Evolutionary conservation across 2,329 filamentous ascomycete genomes (phyloP), one percentile per base, ranked within the genome.

Genomic region (Nemania diffusa): DNA sequence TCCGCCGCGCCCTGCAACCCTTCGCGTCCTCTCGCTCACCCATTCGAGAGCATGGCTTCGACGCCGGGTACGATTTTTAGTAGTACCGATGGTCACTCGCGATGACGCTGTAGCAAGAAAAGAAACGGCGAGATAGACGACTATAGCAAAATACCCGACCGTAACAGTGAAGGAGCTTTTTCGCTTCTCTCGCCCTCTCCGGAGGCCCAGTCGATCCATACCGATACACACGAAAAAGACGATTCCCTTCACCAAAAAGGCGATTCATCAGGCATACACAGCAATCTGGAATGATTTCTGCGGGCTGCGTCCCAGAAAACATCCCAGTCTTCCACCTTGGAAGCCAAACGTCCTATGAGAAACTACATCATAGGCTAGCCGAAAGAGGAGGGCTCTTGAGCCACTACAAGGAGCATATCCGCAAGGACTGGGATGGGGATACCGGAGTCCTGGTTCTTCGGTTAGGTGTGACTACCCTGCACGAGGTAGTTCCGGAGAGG

Each of bases 361-460:
- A 24, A 27, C 20, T 26, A 50, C 20, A 50, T 92, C 92, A 85
- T 26, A 24, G 32, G 13, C 27, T 69, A 85, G 80, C n/a, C 22
- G 20, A 46, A 24, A 46, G 44, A 22, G n/a, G 9, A 46, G 44
- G 44, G 22, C 20, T 46, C 22, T 46, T 46, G 20, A 24, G 22
- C 8, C 44, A 46, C 44, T 46, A 78, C 17, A 52, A 52, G 27
- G 50, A 32, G 15, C 27, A 26, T 26, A 26, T 52, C 50, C 50
- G 50, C 11, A 26, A 26, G 50, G 50, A 32, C 29, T 52, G 50
- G 50, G 50, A 52, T 52, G 50, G 15, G 27, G 50, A 52, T 52
- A 52, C 27, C 32, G 27, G 50, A 15, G 27, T 29, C 26, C n/a
- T 52, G 4, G n/a, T 52, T 52, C 17, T 52, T 29, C 50, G 15